A percentile compares a stretch with the other conserved stretches of the same genome.
Conservation (phyloP, 2,329 filamentous ascomycete genomes). For the Pseudogymnoascus sp. region DNA sequence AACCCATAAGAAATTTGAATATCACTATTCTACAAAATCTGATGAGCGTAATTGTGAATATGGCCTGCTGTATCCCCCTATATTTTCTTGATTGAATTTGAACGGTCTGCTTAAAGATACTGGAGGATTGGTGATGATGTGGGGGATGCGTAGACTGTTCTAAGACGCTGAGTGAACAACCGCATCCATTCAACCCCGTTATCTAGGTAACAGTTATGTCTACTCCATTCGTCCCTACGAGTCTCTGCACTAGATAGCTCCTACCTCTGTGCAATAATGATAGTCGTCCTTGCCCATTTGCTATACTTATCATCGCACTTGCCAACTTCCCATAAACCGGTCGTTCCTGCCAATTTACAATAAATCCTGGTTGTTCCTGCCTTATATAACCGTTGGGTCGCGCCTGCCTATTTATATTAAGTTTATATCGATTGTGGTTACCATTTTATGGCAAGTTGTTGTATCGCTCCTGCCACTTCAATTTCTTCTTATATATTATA, state of each 20-base stretch:
- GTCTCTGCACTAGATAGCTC: not conserved
- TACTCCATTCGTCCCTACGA: not conserved
- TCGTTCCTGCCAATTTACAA: not conserved
- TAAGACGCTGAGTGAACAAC: slow-evolving; percentile 39
- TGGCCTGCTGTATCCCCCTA: not conserved
- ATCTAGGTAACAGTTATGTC: not conserved
- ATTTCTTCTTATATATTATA: too few species aligned
- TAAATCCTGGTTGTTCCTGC: not conserved
- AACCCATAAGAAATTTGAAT: not conserved
- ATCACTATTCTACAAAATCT: not conserved
- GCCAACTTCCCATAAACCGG: not conserved
- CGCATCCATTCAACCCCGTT: too few species aligned
- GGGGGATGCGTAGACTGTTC: slow-evolving; percentile 37
- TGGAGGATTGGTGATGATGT: slow-evolving; percentile 47
- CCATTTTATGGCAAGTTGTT: not conserved
- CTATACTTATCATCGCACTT: not conserved
- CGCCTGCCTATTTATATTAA: not conserved
- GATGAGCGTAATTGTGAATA: not conserved
- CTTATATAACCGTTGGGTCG: not conserved
- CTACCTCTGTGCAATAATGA: not conserved
- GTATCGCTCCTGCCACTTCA: not conserved
- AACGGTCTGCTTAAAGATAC: slow-evolving; percentile 43
- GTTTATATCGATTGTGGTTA: not conserved
- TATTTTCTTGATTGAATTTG: slow-evolving; percentile 31
- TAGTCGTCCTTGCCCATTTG: not conserved